Percentiles rank a stretch among this genome's conserved stretches.
These are phyloP conservation scores for Dorcoceras hygrometricum DNA, from an alignment of 257 asterid species.

Conservation along the genomic window DNA sequence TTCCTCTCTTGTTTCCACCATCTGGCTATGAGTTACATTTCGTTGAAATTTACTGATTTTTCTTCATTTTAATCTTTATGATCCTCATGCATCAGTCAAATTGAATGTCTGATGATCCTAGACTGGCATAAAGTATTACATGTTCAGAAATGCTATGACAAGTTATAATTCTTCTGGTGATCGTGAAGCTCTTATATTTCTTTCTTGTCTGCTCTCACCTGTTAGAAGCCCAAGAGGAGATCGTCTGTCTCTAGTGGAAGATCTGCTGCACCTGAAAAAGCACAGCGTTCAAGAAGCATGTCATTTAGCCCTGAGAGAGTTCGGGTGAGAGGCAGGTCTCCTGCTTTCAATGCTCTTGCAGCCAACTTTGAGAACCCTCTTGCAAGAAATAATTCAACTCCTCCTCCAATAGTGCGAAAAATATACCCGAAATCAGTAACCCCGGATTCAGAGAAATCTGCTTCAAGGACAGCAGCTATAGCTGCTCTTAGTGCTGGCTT, in stretches of 20 bases:
- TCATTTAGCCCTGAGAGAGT: conserved; percentile 97
- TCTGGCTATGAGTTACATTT: not conserved
- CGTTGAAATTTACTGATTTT: not conserved
- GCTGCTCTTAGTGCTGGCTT: conserved; percentile 62
- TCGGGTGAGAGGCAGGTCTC: conserved; percentile 98
- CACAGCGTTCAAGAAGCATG: conserved; percentile 96
- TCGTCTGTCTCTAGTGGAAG: conserved; percentile 70
- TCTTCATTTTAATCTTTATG: not conserved
- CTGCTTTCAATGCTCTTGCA: conserved; percentile 96
- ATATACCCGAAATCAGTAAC: conserved; percentile 84
- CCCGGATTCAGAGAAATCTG: conserved; percentile 55
- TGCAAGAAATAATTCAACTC: conserved; percentile 87
- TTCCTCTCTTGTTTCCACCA: conserved; percentile 15
- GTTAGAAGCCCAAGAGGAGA: conserved; percentile 89
- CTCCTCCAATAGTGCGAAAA: conserved; percentile 87
- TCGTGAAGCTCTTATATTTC: not conserved
- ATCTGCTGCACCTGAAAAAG: conserved; percentile 75
- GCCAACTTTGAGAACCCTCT: conserved; percentile 77
- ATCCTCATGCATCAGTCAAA: not conserved
- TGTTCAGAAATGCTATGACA: not conserved
- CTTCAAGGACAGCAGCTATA: conserved; percentile 66
- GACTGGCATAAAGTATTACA: not conserved
- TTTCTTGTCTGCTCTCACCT: conserved; percentile 22
- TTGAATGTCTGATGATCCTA: not conserved
- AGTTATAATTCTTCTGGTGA: not conserved